phyloP scores from a whole-genome alignment of 73 alveolate genomes.

The Effrenium voratum region DNA sequence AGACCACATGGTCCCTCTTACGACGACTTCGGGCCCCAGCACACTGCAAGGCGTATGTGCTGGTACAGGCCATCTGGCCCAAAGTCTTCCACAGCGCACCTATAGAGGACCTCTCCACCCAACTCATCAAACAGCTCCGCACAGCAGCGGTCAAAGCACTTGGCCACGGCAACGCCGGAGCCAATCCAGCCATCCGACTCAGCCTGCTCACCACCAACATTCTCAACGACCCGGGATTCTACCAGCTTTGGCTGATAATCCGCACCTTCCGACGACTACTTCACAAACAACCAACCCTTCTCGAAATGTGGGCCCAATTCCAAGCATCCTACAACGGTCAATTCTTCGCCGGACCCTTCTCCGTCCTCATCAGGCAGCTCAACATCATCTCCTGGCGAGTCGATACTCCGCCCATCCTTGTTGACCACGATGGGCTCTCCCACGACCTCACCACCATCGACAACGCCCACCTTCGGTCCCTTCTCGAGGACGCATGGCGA shows the following conservation, averaged over 20 bases:
- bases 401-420: not conserved
- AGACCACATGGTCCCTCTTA: not conserved
- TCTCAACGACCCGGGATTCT: not conserved
- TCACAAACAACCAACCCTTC: not conserved
- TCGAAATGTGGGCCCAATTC: not conserved
- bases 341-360: not conserved
- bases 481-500: not conserved
- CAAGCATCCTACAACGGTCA: not conserved
- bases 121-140: not conserved
- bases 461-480: not conserved
- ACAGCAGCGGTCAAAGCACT: not conserved
- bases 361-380: not conserved
- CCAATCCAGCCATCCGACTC: not conserved
- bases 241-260: not conserved
- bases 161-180: not conserved
- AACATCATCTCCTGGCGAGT: not conserved
- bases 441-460: not conserved
- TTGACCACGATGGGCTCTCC: not conserved
- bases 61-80: not conserved
- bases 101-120: not conserved
- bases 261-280: not conserved
- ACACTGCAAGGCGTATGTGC: not conserved
- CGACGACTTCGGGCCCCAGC: not conserved
- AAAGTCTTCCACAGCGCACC: not conserved
- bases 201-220: not conserved